These are phyloP conservation scores for Alternaria ethzedia DNA, from an alignment of 2,329 filamentous ascomycete species.

Conservation along the genomic window DNA sequence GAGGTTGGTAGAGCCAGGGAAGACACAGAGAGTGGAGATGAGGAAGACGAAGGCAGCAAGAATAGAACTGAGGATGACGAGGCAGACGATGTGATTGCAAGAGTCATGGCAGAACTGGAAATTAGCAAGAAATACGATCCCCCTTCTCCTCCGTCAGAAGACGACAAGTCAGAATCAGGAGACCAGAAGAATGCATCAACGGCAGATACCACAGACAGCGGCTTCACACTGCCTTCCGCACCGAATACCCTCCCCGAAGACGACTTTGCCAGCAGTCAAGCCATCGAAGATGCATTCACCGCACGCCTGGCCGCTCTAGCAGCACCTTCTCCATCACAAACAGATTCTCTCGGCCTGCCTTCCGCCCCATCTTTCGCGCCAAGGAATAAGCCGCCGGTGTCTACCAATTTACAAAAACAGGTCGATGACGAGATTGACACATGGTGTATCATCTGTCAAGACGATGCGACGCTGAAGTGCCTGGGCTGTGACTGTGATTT, in stretches of 20 bases:
- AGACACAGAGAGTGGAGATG: slow-evolving; percentile 24
- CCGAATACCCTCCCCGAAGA: slow-evolving; percentile 45
- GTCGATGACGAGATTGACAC: slow-evolving; percentile 75
- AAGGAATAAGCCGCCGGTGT: slow-evolving; percentile 42
- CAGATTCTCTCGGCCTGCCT: slow-evolving; percentile 48
- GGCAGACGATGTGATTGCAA: slow-evolving; percentile 55
- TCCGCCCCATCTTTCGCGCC: slow-evolving; percentile 56
- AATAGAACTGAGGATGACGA: slow-evolving; percentile 46
- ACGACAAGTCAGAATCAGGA: slow-evolving; percentile 16
- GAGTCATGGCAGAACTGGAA: slow-evolving; percentile 55
- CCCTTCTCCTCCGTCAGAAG: slow-evolving; percentile 27
- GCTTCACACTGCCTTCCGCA: slow-evolving; percentile 52
- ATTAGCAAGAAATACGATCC: slow-evolving; percentile 50
- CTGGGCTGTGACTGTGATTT: slow-evolving; percentile 72
- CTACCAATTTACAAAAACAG: slow-evolving; percentile 48
- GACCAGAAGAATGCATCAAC: slow-evolving; percentile 3
- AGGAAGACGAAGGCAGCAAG: slow-evolving; percentile 21
- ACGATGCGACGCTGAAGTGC: slow-evolving; percentile 76
- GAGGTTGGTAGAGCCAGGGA: slow-evolving; percentile 26
- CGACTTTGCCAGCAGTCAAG: slow-evolving; percentile 34
- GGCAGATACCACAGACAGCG: slow-evolving; percentile 15
- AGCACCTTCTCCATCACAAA: slow-evolving; percentile 44
- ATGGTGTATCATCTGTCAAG: slow-evolving; percentile 84
- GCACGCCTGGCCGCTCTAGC: slow-evolving; percentile 54
- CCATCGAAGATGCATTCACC: slow-evolving; percentile 54